Evolutionary conservation across 192 early-diverging fungal species (phyloP), one percentile per base, ranked within the genome.

Genomic region (Backusella tarrabulga): DNA sequence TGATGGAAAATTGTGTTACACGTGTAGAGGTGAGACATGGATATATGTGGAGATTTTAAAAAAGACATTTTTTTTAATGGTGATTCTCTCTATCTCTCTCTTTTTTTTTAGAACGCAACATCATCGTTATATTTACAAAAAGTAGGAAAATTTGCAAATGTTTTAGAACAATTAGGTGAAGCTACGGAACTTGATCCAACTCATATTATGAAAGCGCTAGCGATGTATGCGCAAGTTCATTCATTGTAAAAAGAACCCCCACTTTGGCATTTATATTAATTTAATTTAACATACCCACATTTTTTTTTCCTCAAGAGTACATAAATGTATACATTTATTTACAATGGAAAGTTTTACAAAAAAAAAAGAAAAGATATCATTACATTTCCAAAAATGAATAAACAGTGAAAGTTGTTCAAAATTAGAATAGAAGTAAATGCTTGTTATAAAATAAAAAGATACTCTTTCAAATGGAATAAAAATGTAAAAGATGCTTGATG

Each of bases 191-290:
- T 87, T 1, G 91, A 92, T 75, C 88, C 89, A 6, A 81, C 79
- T 32, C 88, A 92, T 56, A 87, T 93, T 66, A 46, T 91, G 9
- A 80, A 85, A 12, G 90, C 91, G 2, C 76, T 92, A 54, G 90
- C 91, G 74, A 90, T 91, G 83, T 91, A 90, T 80, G 83, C 88
- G 46, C 77, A 83, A 76, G 78, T 63, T 23, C 11, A 63, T 63
- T 29, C 56, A 63, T 63, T 63, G 11, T 63, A 63, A 63, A 63
- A 63, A 63, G 23, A 60, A 60, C 23, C 1, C 8, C 7, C 7
- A 19, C 23, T 26, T 56, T 7, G 6, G 52, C 21, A 21, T n/a
- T 8, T 4, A 2, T n/a, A 54, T 5, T 54, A 23, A n/a, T 52
- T 4, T 54, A n/a, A 21, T 54, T 54, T 21, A 21, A 54, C 19